These are phyloP conservation scores for Hypholoma sublateritium DNA, from an alignment of 768 basidiomycete species.

Conservation along the genomic window DNA sequence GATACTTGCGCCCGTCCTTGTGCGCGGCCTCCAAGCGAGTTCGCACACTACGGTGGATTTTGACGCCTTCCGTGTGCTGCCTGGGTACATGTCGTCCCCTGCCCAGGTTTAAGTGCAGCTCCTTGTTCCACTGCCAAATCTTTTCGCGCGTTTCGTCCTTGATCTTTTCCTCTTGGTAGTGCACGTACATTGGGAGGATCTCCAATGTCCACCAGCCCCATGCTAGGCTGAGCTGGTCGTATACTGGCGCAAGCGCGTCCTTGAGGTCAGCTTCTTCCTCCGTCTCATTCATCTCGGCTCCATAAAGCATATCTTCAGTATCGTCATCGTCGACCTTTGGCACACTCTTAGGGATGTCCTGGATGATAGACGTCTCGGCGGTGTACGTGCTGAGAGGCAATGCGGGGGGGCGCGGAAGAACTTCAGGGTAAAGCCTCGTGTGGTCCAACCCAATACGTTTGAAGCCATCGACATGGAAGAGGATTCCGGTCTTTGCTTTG, in stretches of 20 bases:
- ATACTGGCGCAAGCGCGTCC: constrained; percentile 45
- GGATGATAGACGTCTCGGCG: constrained; percentile 21
- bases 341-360: constrained; percentile 30
- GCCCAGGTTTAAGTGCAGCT: constrained; percentile 33
- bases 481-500: constrained; percentile 52
- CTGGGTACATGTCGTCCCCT: constrained; percentile 40
- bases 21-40: constrained; percentile 52
- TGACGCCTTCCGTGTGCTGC: constrained; percentile 35
- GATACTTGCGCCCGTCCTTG: constrained; percentile 33
- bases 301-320: not conserved
- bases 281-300: constrained; percentile 16
- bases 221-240: constrained; percentile 46
- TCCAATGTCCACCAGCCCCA: constrained; percentile 47
- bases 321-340: constrained; percentile 4
- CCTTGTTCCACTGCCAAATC: constrained; percentile 9
- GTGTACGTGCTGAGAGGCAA: constrained; percentile 26
- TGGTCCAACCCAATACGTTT: constrained; percentile 38
- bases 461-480: constrained; percentile 50
- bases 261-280: constrained; percentile 54
- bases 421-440: constrained; percentile 33
- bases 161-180: constrained; percentile 31
- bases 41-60: constrained; percentile 51
- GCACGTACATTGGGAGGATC: constrained; percentile 29
- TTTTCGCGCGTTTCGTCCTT: constrained; percentile 7
- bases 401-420: constrained; percentile 41